Conservation (phyloP, 768 basidiomycete species). For the Chalciporus pseudorubinellus region DNA sequence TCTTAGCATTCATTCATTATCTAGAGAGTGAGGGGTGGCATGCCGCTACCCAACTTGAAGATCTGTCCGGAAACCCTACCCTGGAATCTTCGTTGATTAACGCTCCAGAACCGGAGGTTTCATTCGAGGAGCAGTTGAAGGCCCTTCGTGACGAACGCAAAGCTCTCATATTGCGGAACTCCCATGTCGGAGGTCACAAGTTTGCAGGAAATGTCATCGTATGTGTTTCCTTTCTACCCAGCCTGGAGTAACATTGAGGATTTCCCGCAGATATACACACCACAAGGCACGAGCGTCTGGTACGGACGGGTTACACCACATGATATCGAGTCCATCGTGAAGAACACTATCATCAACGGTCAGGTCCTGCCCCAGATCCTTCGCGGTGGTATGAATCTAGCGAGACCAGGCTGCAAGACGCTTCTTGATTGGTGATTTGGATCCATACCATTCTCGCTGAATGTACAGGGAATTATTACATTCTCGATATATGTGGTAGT, state of each 20-base stretch:
- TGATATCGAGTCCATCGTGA: conserved; percentile 82
- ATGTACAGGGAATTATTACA: conserved; percentile 22
- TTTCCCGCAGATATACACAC: conserved; percentile 70
- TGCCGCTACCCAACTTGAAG: conserved; percentile 71
- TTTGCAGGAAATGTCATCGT: conserved; percentile 91
- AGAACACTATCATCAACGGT: conserved; percentile 84
- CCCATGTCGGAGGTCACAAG: conserved; percentile 92
- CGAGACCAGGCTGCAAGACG: conserved; percentile 60
- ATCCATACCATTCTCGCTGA: background rate
- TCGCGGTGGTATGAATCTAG: conserved; percentile 81
- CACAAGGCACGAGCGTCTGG: conserved; percentile 83
- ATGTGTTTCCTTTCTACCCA: conserved; percentile 34
- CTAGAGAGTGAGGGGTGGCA: conserved; percentile 72
- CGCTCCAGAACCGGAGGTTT: conserved; percentile 46
- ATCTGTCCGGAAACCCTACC: conserved; percentile 37
- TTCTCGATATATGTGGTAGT: conserved; percentile 25
- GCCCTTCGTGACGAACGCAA: conserved; percentile 54
- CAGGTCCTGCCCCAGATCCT: conserved; percentile 81
- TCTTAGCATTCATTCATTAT: conserved; percentile 56
- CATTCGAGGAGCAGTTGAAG: conserved; percentile 47
- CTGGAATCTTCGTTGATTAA: conserved; percentile 22
- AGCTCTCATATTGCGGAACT: conserved; percentile 81
- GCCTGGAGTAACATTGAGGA: background rate
- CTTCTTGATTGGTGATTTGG: conserved; percentile 76
- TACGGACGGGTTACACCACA: conserved; percentile 93